Base-by-base conservation (phyloP, 2,329 filamentous ascomycete genomes). In the Botryotinia calthae region DNA sequence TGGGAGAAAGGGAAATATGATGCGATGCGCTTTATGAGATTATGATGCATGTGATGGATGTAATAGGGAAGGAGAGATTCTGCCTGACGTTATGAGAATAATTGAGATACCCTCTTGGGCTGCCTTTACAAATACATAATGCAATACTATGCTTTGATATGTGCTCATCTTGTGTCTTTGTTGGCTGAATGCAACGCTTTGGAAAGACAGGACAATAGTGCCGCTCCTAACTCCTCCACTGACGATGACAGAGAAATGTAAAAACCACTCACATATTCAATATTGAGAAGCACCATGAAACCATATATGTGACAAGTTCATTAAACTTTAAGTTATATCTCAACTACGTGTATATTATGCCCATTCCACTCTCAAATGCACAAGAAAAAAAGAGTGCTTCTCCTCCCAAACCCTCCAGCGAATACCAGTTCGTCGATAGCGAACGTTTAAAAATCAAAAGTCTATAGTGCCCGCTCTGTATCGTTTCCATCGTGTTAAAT, bases 261-360 rank as follows among this genome's bases (percentile, higher is more conserved):
- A 40, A 40, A 14, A 14, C 22, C 25, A 51, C 20, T 65, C 34
- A 28, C 1, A 28, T 4, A 40, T 31, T 37, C 31, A 40, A 4
- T 16, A 66, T n/a, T 25, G 1, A 31, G 25, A 40, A 1, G 51
- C 12, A 37, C 31, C 14, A 51, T 20, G 16, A 1, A 14, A 56
- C 25, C 22, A 42, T 14, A 25, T 68, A 58, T 68, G n/a, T 58
- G 18, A 56, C 34, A 58, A 28, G 65, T 68, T 68, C 65, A 68
- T 68, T 68, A 68, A 37, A 68, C 65, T 68, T 68, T 68, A 56
- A 68, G 48, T 68, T 68, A 9, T 54, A 54, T 51, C 63, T 34
- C 64, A 56, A 51, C 65, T 44, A 68, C 56, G n/a, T 56, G 48
- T 68, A 42, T 68, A 68, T 56, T 68, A 42, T 68, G 37, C 65